phyloP scores from a whole-genome alignment of 805 yeast genomes.

The Cyberlindnera bimundalis region DNA sequence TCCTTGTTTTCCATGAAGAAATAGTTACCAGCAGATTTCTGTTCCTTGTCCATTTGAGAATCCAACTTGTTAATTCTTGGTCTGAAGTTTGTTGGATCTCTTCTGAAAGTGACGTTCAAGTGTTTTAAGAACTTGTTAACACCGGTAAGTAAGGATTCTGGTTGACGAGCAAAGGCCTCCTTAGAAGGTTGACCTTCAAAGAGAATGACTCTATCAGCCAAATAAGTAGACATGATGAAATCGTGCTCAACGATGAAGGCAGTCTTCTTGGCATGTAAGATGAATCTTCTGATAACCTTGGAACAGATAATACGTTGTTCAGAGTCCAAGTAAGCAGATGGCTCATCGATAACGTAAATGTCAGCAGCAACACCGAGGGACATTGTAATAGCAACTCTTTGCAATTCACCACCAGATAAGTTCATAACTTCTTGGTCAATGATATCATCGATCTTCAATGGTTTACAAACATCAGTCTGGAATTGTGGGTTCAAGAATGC shows the following conservation, averaged over 20 bases:
- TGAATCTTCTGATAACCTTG: constrained; percentile 95
- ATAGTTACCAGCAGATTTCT: constrained; percentile 86
- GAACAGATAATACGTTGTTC: constrained; percentile 99
- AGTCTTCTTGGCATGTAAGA: constrained; percentile 94
- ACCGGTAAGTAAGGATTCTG: constrained; percentile 93
- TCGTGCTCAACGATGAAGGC: constrained; percentile 99
- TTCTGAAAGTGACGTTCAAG: constrained; percentile 96
- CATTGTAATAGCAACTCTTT: constrained; percentile 96
- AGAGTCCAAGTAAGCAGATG: constrained; percentile 97
- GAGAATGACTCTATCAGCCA: constrained; percentile 98
- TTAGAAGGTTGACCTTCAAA: constrained; percentile 94
- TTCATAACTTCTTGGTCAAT: constrained; percentile 98
- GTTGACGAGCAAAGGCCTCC: constrained; percentile 79
- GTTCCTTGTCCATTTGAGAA: constrained; percentile 99
- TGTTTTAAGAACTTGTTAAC: constrained; percentile 96
- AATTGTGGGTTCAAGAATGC: constrained; percentile 94
- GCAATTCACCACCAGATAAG: constrained; percentile 98
- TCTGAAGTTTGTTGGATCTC: constrained; percentile 97
- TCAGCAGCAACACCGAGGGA: constrained; percentile 94
- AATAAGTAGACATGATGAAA: constrained; percentile 99
- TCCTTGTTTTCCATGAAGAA: constrained; percentile 83
- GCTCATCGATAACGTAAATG: constrained; percentile 96
- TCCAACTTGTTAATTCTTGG: constrained; percentile 98
- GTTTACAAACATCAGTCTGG: constrained; percentile 97
- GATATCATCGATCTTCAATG: constrained; percentile 87